Percentiles rank a stretch among this genome's conserved stretches.
These are phyloP conservation scores for Iris pallida DNA, from an alignment of 116 monocot species.

Conservation along the genomic window DNA sequence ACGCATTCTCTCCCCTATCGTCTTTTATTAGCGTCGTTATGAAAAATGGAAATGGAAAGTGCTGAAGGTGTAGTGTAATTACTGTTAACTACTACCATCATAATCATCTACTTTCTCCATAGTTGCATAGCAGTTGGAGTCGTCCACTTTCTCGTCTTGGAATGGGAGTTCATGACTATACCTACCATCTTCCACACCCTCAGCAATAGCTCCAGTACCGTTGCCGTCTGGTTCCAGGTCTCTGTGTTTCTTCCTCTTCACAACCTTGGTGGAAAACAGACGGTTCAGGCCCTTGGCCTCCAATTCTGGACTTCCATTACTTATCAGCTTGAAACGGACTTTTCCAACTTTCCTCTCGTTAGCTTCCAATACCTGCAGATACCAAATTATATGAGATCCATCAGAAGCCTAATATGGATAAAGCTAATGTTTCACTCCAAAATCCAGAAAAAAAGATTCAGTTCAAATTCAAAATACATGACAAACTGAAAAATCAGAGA, in stretches of 20 bases:
- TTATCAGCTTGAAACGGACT: slow-evolving; percentile 51
- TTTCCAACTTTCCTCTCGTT: slow-evolving; percentile 65
- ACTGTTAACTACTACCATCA: slow-evolving; percentile 22
- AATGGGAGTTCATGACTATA: slow-evolving; percentile 5
- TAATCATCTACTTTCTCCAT: slow-evolving; percentile 17
- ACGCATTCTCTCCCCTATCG: neutral
- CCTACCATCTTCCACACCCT: neutral
- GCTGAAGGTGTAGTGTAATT: slow-evolving; percentile 14
- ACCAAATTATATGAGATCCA: neutral
- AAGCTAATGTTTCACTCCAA: too few species aligned
- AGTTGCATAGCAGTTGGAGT: slow-evolving; percentile 2
- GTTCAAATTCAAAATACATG: too few species aligned
- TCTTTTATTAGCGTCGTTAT: neutral
- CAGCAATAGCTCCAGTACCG: neutral
- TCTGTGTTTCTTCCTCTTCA: slow-evolving; percentile 56
- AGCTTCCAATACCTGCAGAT: slow-evolving; percentile 68
- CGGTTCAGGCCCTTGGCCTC: slow-evolving; percentile 51
- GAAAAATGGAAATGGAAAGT: slow-evolving; percentile 10
- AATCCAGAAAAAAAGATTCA: too few species aligned
- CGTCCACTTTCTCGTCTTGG: slow-evolving; percentile 5
- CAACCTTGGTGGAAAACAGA: slow-evolving; percentile 52
- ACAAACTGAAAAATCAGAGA: too few species aligned
- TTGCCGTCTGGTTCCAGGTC: slow-evolving; percentile 4
- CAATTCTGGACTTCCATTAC: slow-evolving; percentile 16
- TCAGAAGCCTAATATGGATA: neutral